Base-by-base conservation (phyloP, 306 rosid genomes). In the Ochetophila trinervis region DNA sequence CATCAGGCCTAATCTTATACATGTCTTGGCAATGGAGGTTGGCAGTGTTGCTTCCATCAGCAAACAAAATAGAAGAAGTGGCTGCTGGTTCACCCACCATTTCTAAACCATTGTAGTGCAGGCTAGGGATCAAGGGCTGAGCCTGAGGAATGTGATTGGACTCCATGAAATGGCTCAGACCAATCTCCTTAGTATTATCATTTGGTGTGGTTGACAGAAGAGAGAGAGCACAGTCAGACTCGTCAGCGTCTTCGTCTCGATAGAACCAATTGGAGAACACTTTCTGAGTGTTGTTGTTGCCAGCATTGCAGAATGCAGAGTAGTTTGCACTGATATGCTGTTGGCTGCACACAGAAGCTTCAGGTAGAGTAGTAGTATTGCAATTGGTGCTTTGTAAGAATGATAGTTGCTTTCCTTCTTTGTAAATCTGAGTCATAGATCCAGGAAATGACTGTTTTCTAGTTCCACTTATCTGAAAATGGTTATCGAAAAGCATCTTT, bases 121-220 rank as follows among this genome's bases (percentile, higher is more conserved):
- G 36, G 8, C 48, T 57, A 40, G 63, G 71, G 53, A 45, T 23
- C 10, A 68, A 48, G 65, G 65, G 24, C 67, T 62, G 73, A 60
- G 74, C 32, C 23, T 62, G 15, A 60, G 50, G 56, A 63, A 56
- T 45, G 23, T 66, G 57, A 67, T 71, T 77, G 71, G 83, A 57
- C 50, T 53, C 80, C 66, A 68, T 53, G 58, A 36, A 66, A 74
- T 68, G 69, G 70, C 73, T 74, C 60, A 74, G 56, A 53, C 74
- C 76, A 53, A 69, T 68, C 70, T 80, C 83, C 65, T 67, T 55
- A 16, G 48, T 42, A 40, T 19, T 42, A 40, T 19, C 74, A 57
- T 72, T 62, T 72, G 79, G 79, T 53, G 82, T 72, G 53, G 64
- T 53, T 84, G 89, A 84, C 86, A 84, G 89, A 84, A 81, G 89